Evolutionary conservation across 768 basidiomycete species (phyloP), one percentile per base, ranked within the genome.

Genomic region (Boletus subparvulus): DNA sequence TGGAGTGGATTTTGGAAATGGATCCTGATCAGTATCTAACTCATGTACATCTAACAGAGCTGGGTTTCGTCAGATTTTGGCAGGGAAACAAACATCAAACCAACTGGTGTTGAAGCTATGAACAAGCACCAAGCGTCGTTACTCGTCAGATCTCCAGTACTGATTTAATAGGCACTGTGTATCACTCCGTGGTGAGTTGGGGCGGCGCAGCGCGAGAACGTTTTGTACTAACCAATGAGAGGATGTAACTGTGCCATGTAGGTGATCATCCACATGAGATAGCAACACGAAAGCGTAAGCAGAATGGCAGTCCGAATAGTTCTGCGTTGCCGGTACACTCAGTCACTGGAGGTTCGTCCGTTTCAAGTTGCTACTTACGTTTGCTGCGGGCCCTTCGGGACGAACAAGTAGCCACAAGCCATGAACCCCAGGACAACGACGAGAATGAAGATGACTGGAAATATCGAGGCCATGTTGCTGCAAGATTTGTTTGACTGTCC

Each of bases 241-340:
- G 95, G 95, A 68, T 98, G 86, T 49, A 97, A 73, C 69, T 98
- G 95, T 1, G 94, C 94, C 70, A 97, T 80, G 74, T 96, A 98
- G n/a, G 95, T 94, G 67, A 96, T 84, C 76, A 88, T 88, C 95
- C 95, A 98, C 86, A 98, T 87, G 65, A 98, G 83, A 77, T 94
- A 98, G 74, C 92, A 95, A 53, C 83, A 88, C 4, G 84, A 77
- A 17, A 98, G 73, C 3, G 90, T 82, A 59, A 98, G 82, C 76
- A 92, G 78, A 47, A 93, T 68, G 59, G 81, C 82, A 2, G 93
- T 89, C 62, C 95, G 88, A 61, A 94, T 82, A 50, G 94, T 82
- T 55, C 95, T 98, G 72, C 21, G 47, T 41, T 21, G 40, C 47
- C 30, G 21, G 54, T 21, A 28, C 10, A 26, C 19, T 65, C 40